Base-by-base conservation (phyloP, 164 flowering plant species). In the Santalum album region DNA sequence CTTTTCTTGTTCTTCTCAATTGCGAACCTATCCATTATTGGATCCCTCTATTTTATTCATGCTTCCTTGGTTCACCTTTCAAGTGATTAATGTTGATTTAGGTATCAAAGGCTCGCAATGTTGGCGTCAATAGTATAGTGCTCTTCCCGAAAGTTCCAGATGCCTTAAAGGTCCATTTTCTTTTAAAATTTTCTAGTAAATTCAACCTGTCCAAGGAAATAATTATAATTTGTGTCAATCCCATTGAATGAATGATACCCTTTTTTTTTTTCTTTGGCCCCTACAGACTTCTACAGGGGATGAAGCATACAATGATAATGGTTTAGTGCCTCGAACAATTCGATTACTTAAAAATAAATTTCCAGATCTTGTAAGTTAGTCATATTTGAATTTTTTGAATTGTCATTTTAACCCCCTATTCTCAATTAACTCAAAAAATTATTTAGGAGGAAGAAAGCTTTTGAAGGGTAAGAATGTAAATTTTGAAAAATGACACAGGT, bases 131-230 rank as follows among this genome's bases (percentile, higher is more conserved):
- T 57, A 85, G 90, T 61, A 55, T 85, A 59, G 95, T 94, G 69
- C 84, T 87, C 47, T 94, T 94, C 66, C 99, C 99, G 25, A 94
- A 94, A 79, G 84, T 94, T 58, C 96, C 97, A 24, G 99, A 94
- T 75, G 88, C 83, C 23, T 68, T 90, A 55, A 94, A 94, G 99
- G 99, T 92, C 25, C 51, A 22, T 42, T 16, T 7, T 27, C 12
- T 24, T 9, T 60, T 34, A 20, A 11, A 21, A 14, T 7, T 40
- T 51, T 58, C 52, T 20, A 1, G 23, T 17, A 29, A 3, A 29
- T 29, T 29, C 9, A 3, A 29, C 34, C 1, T 46, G 10, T 9
- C 50, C 23, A 1, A 23, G 5, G 6, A 46, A n/a, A 23, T 46
- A 4, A 16, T 10, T 5, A 20, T 10, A 46, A n/a, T 23, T 23